phyloP scores from a whole-genome alignment of 176 grass and related monocot genomes.

The Phoenix dactylifera region DNA sequence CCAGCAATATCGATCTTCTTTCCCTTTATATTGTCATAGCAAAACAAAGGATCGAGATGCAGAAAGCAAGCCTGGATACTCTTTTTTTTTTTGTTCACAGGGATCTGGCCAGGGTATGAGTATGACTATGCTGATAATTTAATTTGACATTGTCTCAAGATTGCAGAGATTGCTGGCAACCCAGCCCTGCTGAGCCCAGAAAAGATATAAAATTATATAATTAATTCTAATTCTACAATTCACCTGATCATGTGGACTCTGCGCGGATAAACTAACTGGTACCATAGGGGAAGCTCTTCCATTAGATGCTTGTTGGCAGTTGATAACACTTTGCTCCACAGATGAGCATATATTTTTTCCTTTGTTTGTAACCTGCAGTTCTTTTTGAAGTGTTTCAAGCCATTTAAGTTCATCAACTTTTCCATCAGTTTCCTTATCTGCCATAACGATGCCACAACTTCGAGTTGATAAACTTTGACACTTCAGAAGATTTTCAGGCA shows the following conservation, averaged over 20 bases:
- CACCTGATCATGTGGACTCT: constrained; percentile 37
- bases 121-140: too few species aligned
- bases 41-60: too few species aligned
- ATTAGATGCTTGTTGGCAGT: constrained; percentile 22
- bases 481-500: constrained; percentile 38
- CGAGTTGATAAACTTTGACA: constrained; percentile 45
- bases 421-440: constrained; percentile 36
- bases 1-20: too few species aligned
- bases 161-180: too few species aligned
- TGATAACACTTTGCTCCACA: constrained; percentile 21
- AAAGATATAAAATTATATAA: too few species aligned
- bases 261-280: constrained; percentile 23
- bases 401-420: constrained; percentile 26
- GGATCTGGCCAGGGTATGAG: too few species aligned
- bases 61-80: too few species aligned
- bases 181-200: too few species aligned
- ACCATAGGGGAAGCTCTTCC: constrained; percentile 3
- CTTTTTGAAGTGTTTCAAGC: constrained; percentile 27
- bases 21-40: too few species aligned
- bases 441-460: constrained; percentile 25
- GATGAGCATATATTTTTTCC: constrained; percentile 9
- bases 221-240: constrained; percentile 5
- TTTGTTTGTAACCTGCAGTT: constrained; percentile 19
- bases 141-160: too few species aligned
- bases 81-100: too few species aligned